These are phyloP conservation scores for Tetrahymena elliotti DNA, from an alignment of 73 alveolate species.

Conservation along the genomic window DNA sequence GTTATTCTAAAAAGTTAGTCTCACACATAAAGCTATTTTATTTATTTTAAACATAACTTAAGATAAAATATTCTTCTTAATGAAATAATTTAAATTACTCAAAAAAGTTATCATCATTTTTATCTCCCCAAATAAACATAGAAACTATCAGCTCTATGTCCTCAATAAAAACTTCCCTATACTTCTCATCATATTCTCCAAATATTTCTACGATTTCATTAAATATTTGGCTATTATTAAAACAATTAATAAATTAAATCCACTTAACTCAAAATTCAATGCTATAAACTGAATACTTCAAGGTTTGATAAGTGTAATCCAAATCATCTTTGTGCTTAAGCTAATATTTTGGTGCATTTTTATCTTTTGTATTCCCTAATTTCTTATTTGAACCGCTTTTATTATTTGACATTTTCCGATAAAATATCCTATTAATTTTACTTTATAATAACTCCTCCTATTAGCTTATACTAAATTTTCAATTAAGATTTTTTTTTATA, in stretches of 20 bases:
- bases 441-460: background rate
- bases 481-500: background rate
- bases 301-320: background rate
- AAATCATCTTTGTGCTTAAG: background rate
- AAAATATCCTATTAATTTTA: background rate
- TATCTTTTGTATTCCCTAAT: background rate
- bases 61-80: background rate
- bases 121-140: constrained; percentile 31
- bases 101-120: constrained; percentile 31
- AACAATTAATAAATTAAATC: background rate
- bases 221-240: background rate
- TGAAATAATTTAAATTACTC: background rate
- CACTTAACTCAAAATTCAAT: background rate
- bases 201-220: background rate
- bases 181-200: background rate
- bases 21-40: constrained; percentile 41
- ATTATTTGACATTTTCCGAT: background rate
- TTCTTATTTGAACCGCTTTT: background rate
- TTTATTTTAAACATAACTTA: background rate
- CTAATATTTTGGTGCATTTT: background rate
- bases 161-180: background rate
- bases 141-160: background rate
- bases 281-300: background rate
- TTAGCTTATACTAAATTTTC: background rate
- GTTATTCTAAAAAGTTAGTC: constrained; percentile 34